Conservation (phyloP, 148 eudicot species). For the Rhododendron mucronatum region DNA sequence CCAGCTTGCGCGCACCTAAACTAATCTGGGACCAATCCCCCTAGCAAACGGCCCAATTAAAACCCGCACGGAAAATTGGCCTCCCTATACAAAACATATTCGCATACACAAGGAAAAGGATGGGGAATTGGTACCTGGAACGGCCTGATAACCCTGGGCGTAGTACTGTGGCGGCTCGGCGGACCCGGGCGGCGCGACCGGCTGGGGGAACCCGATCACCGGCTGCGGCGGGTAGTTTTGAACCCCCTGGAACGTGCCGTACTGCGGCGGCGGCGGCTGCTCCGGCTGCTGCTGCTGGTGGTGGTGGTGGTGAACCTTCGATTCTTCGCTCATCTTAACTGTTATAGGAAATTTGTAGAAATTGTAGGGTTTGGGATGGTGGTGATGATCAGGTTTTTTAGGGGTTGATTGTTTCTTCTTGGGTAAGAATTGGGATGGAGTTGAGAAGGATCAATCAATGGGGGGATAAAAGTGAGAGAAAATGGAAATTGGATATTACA, state of each 20-base stretch:
- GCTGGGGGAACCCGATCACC: conserved; percentile 79
- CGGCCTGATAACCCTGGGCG: conserved; percentile 67
- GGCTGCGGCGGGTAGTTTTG: conserved; percentile 34
- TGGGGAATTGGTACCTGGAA: conserved; percentile 43
- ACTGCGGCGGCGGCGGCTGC: background rate
- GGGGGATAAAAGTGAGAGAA: background rate
- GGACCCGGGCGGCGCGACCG: conserved; percentile 75
- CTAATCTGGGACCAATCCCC: background rate
- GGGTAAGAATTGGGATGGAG: background rate
- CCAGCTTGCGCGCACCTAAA: background rate
- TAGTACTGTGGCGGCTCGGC: conserved; percentile 42
- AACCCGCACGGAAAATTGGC: too few species aligned
- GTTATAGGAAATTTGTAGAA: background rate
- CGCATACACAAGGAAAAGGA: background rate
- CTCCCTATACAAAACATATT: background rate
- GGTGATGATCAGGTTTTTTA: background rate
- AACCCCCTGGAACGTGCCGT: conserved; percentile 19
- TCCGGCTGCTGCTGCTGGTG: background rate
- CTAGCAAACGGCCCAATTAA: background rate
- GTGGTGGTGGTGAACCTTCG: background rate
- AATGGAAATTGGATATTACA: background rate
- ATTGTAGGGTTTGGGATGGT: background rate
- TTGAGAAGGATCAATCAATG: background rate
- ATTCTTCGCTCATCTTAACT: conserved; percentile 8
- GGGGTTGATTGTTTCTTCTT: background rate